Conservation (phyloP, 805 yeast species). For the Spencermartinsiella europaea region DNA sequence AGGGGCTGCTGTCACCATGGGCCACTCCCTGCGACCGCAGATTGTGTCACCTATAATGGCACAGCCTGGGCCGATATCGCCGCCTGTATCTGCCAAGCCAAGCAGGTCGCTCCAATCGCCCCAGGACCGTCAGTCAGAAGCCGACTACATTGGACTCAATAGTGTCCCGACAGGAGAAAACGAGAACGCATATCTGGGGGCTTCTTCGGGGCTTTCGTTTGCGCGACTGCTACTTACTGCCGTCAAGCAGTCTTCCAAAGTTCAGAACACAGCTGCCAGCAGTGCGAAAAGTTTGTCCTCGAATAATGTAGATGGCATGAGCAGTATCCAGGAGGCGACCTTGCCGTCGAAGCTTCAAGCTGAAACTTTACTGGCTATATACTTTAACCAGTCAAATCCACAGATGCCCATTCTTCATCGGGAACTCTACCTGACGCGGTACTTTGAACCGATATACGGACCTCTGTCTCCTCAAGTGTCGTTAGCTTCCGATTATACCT, state of each 20-base stretch:
- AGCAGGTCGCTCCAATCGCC: neutral
- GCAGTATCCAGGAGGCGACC: slow-evolving; percentile 36
- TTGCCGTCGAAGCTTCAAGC: slow-evolving; percentile 73
- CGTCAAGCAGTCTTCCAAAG: slow-evolving; percentile 38
- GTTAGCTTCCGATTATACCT: slow-evolving; percentile 37
- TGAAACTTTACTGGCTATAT: slow-evolving; percentile 54
- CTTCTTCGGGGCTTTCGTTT: slow-evolving; percentile 55
- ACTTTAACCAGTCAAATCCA: slow-evolving; percentile 74
- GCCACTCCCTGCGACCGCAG: neutral
- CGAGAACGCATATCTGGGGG: slow-evolving; percentile 26
- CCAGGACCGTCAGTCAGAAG: neutral
- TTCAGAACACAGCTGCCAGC: slow-evolving; percentile 11
- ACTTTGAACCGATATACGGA: slow-evolving; percentile 81
- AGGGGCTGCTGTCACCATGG: neutral
- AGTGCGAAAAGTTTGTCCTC: slow-evolving; percentile 17
- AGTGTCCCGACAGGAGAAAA: slow-evolving; percentile 1
- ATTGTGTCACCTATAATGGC: neutral
- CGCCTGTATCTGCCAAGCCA: neutral
- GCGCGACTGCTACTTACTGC: slow-evolving; percentile 77
- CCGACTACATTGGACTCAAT: neutral
- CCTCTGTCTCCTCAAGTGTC: slow-evolving; percentile 46
- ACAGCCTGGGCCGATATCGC: neutral
- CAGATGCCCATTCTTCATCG: slow-evolving; percentile 82
- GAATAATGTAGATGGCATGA: too few species aligned
- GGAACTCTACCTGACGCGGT: slow-evolving; percentile 60